phyloP scores from a whole-genome alignment of 2,329 filamentous ascomycete species.

The Chaetomiaceae sp. region DNA sequence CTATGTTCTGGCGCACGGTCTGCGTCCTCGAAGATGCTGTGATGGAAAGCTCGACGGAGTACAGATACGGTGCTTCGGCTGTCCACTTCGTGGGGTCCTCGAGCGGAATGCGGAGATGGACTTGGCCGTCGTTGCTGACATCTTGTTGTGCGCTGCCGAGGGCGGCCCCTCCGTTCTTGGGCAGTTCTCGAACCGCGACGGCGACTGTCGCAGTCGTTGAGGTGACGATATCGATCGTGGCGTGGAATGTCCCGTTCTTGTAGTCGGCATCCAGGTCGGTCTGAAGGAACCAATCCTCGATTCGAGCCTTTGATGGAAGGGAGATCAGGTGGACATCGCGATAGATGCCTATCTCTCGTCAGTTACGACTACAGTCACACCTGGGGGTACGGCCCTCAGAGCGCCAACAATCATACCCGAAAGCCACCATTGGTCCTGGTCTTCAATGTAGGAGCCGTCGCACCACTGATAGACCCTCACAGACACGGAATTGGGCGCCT shows the following conservation, averaged over 20 bases:
- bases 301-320: slow-evolving; percentile 46
- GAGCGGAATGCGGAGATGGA: slow-evolving; percentile 45
- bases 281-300: slow-evolving; percentile 57
- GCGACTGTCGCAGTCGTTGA: slow-evolving; percentile 35
- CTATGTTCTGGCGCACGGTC: slow-evolving; percentile 49
- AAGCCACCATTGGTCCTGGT: slow-evolving; percentile 67
- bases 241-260: slow-evolving; percentile 45
- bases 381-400: too few relatives aligned
- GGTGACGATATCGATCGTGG: slow-evolving; percentile 43
- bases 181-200: slow-evolving; percentile 41
- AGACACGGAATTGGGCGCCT: slow-evolving; percentile 49
- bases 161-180: slow-evolving; percentile 32
- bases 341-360: slow-evolving; percentile 56
- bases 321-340: slow-evolving; percentile 60
- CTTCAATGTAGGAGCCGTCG: slow-evolving; percentile 65
- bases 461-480: slow-evolving; percentile 69
- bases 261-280: slow-evolving; percentile 50
- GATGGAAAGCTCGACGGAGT: slow-evolving; percentile 47
- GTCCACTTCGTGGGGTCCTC: slow-evolving; percentile 61
- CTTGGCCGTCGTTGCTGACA: slow-evolving; percentile 29
- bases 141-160: slow-evolving; percentile 25
- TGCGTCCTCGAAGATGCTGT: slow-evolving; percentile 30
- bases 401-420: too few relatives aligned
- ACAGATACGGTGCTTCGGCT: slow-evolving; percentile 61
- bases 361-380: too few relatives aligned